A percentile compares a stretch with the other conserved stretches of the same genome.
These are phyloP conservation scores for Magnusiomyces ingens DNA, from an alignment of 1,139 yeast species.

Conservation along the genomic window DNA sequence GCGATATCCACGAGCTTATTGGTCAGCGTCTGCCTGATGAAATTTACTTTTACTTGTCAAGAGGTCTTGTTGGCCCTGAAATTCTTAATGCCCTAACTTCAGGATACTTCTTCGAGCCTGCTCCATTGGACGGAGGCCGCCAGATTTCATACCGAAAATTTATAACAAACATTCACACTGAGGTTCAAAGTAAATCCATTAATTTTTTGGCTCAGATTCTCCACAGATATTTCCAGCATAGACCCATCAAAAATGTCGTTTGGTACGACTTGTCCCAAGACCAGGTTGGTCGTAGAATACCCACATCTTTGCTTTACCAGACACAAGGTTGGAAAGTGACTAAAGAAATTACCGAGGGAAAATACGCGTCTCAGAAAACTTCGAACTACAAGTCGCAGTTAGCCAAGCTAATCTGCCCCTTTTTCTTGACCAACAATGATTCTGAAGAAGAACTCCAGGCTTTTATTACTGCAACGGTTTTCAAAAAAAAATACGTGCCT, in stretches of 20 bases:
- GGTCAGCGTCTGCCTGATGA: slow-evolving; percentile 88
- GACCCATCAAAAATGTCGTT: slow-evolving; percentile 40
- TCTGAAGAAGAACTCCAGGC: slow-evolving; percentile 5
- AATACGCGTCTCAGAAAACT: slow-evolving; percentile 1
- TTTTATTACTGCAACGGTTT: slow-evolving; percentile 10
- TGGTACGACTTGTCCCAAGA: slow-evolving; percentile 48
- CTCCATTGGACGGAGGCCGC: slow-evolving; percentile 63
- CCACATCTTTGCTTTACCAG: slow-evolving; percentile 21
- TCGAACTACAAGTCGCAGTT: slow-evolving; percentile 1
- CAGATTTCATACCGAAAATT: slow-evolving; percentile 53
- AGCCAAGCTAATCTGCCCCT: slow-evolving; percentile 2
- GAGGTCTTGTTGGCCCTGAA: slow-evolving; percentile 66
- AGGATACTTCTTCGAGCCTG: slow-evolving; percentile 56
- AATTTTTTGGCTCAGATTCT: slow-evolving; percentile 66
- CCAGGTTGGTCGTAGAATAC: slow-evolving; percentile 18
- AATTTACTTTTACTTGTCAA: slow-evolving; percentile 68
- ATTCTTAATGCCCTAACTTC: slow-evolving; percentile 61
- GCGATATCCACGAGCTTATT: slow-evolving; percentile 73
- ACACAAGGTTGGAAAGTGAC: slow-evolving; percentile 22
- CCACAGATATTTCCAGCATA: slow-evolving; percentile 81
- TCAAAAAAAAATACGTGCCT: slow-evolving; percentile 1
- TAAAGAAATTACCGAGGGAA: slow-evolving; percentile 11
- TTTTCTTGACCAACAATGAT: slow-evolving; percentile 2
- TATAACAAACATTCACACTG: slow-evolving; percentile 41
- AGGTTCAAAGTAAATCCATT: slow-evolving; percentile 52